Evolutionary conservation across 1,284 basidiomycete species (phyloP), one percentile per base, ranked within the genome.

Genomic region (Ceraceosorus guamensis): DNA sequence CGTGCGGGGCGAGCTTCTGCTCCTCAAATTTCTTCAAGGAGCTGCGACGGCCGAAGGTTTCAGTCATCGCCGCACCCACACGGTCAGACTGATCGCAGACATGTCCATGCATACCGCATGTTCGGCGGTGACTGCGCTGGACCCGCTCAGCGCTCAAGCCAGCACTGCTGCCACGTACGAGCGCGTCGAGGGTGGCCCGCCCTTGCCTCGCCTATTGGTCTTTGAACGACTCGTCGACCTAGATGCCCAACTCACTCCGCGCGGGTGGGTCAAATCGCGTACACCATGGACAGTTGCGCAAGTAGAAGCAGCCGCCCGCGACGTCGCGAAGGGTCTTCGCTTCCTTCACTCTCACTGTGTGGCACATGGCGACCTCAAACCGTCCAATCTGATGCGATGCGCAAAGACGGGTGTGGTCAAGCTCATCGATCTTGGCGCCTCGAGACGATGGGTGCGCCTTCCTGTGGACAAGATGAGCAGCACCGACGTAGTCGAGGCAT

Each of bases 301-400:
- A 57, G 67, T 70, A 39, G 68, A 68, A 49, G 60, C 59, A 41
- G 60, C 62, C 3, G 62, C 64, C 2, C 52, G 57, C 32, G 67
- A 70, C 16, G 57, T 66, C 11, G 59, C 60, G 18, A 54, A 56
- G 7, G 68, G 68, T 10, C 57, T 68, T 13, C 47, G 59, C 55
- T 65, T 67, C 43, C 52, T 67, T 3, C 66, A 68, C 60, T 53
- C 57, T 30, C 67, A 70, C 57, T 57, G 59, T 33, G 60, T 70
- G 31, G 68, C 63, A 39, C 68, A 70, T 55, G 65, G 67, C 43
- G 68, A 70, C 46, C 49, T 70, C 46, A 70, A 70, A 47, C 68
- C 68, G 3, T 65, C 66, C 39, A 70, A 70, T 48, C 52, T 70
- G 30, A 70, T 70, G 68, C 57, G 64, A 1, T 66, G 68, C 46